A percentile compares a stretch with the other conserved stretches of the same genome.
phyloP scores from a whole-genome alignment of 805 yeast species.

The Zygosaccharomyces siamensis region DNA sequence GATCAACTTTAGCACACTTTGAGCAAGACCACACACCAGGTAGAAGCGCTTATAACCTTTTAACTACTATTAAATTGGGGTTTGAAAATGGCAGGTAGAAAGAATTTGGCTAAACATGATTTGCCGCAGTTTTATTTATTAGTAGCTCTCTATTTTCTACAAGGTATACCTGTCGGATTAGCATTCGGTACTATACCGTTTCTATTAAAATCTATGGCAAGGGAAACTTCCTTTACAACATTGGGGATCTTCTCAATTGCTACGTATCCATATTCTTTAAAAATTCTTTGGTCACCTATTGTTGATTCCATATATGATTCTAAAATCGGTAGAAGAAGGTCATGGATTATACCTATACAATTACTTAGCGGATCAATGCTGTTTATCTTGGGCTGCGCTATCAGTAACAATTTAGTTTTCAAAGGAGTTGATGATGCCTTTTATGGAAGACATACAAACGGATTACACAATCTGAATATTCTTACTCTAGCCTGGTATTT shows the following conservation, averaged over 20 bases:
- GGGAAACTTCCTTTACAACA: slow-evolving; percentile 74
- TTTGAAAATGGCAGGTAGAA: neutral
- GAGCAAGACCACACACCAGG: neutral
- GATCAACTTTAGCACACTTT: neutral
- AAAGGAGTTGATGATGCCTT: slow-evolving; percentile 33
- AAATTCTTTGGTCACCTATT: slow-evolving; percentile 91
- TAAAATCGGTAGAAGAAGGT: slow-evolving; percentile 71
- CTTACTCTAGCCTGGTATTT: slow-evolving; percentile 60
- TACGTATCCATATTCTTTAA: slow-evolving; percentile 89
- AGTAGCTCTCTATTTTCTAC: slow-evolving; percentile 72
- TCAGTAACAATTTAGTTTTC: slow-evolving; percentile 46
- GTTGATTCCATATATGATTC: slow-evolving; percentile 79
- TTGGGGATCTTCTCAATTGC: slow-evolving; percentile 90
- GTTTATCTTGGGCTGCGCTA: slow-evolving; percentile 51
- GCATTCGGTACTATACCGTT: slow-evolving; percentile 95
- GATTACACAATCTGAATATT: slow-evolving; percentile 17
- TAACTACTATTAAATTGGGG: neutral
- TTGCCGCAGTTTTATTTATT: slow-evolving; percentile 70
- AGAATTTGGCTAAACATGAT: slow-evolving; percentile 43
- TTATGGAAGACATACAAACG: slow-evolving; percentile 15
- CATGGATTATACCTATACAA: slow-evolving; percentile 96
- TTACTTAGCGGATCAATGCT: slow-evolving; percentile 67
- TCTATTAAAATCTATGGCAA: slow-evolving; percentile 58
- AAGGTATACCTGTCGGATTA: slow-evolving; percentile 95
- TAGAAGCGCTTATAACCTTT: no score